A percentile compares a stretch with the other conserved stretches of the same genome.
Evolutionary conservation across 768 basidiomycete genomes (phyloP).

Genomic region (Podaxis mareebaensis): DNA sequence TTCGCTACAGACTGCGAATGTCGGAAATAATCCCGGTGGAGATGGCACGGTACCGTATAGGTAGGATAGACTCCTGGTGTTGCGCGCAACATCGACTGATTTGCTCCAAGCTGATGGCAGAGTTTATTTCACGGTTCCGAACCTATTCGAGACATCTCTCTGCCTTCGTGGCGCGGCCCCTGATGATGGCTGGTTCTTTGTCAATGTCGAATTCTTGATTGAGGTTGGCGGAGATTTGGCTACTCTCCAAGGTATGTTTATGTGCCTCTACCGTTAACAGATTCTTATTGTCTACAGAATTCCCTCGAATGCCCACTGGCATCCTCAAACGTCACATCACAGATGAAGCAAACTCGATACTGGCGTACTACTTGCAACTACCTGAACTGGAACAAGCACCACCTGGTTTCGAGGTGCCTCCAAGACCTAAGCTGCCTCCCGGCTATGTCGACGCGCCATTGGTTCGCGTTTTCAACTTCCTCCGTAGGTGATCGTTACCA

Average conservation of each 20-base stretch:
- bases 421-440: conserved; percentile 51
- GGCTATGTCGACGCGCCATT: conserved; percentile 80
- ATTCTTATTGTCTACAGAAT: conserved; percentile 47
- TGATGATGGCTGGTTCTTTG: conserved; percentile 85
- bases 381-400: conserved; percentile 41
- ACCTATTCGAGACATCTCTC: conserved; percentile 72
- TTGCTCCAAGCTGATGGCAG: conserved; percentile 65
- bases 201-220: conserved; percentile 73
- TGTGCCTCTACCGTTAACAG: not conserved
- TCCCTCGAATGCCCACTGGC: conserved; percentile 67
- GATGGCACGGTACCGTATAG: conserved; percentile 71
- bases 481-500: conserved; percentile 58
- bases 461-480: conserved; percentile 81
- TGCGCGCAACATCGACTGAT: conserved; percentile 21
- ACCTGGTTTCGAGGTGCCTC: conserved; percentile 40
- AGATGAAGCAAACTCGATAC: conserved; percentile 70
- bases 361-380: conserved; percentile 61
- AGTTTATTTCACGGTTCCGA: conserved; percentile 71
- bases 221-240: conserved; percentile 73
- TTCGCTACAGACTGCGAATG: conserved; percentile 78
- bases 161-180: conserved; percentile 70
- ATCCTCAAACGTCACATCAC: conserved; percentile 65
- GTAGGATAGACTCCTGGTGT: conserved; percentile 32
- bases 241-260: conserved; percentile 59
- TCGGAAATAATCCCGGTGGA: conserved; percentile 80